Base-by-base conservation (phyloP, 441 rosid genomes). In the Arabidopsis lyrata region DNA sequence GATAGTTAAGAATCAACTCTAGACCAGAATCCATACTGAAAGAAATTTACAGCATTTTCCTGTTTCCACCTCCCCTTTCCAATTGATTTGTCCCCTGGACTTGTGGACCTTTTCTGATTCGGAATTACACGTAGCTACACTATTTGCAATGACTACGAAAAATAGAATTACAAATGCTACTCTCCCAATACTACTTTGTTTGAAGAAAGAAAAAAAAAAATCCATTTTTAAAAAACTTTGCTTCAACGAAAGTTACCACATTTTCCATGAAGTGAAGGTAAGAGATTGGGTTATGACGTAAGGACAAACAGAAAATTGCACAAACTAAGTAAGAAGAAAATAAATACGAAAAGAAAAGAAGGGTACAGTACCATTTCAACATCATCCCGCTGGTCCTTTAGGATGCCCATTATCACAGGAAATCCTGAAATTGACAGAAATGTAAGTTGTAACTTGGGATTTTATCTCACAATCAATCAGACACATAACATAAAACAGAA, bases 301-400 rank as follows among this genome's bases (percentile, higher is more conserved):
- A 56, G 47, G 47, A 48, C 0, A 62, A 68, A 56, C 22, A 29
- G 34, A 0, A 45, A 39, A 41, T 54, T 64, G 76, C 13, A 68
- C 27, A 63, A 16, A 35, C 57, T 70, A 66, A 55, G 44, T 44
- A n/a, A 49, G 35, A 34, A 38, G 58, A 66, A 35, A 74, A 59
- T 47, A 24, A 18, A 49, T 10, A 41, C 2, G 31, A 54, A 41
- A 67, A 78, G 61, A 54, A 18, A 55, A 66, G 45, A 72, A 78
- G 58, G 68, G 55, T 72, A 11, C 4, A 55, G 64, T 62, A 95
- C 99, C 98, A 93, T 88, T 83, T 93, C 99, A 75, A 88, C 82
- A 76, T 90, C 98, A 78, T 93, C 97, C 66, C 90, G 84, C 70
- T 95, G 97, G 68, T 93, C 95, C 87, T 83, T 93, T 74, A 95